Base-by-base conservation (phyloP, 148 eudicot genomes). In the Fagopyrum homotropicum region DNA sequence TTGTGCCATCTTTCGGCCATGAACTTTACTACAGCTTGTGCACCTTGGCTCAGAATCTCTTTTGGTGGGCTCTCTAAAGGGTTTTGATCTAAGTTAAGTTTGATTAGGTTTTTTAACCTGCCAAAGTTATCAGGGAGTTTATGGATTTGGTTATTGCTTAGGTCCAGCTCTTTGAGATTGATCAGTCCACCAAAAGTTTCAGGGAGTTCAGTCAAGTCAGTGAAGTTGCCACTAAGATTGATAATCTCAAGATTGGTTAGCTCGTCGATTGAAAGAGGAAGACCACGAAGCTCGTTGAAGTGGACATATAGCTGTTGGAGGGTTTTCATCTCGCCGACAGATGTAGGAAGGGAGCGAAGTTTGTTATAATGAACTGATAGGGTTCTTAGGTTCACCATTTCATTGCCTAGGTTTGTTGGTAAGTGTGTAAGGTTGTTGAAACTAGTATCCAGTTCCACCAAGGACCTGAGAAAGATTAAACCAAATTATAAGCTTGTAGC, bases 91-190 rank as follows among this genome's bases (percentile, higher is more conserved):
- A 95, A 79, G 77, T 89, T 89, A 66, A 95, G 92, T 77, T 87
- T 92, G 50, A 57, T 75, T 81, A 95, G 74, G 61, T 78, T 92
- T 73, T 82, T 84, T 29, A 95, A 90, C 83, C 84, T 85, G 15
- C 96, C 93, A 77, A 95, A 92, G 16, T 91, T 78, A 71, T 82
- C 78, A 8, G 99, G 99, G 73, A 95, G 86, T 50, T 86, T 84
- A 68, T 85, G 97, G 66, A 95, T 90, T 84, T 95, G 97, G 80
- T 95, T 90, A 86, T 95, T 90, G 87, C 97, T 89, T 44, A 95
- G 78, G 77, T 95, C 94, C 1, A 95, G 88, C 74, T 92, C 97
- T 77, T 84, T 89, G 44, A 95, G 89, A 81, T 77, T 92, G 56
- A 78, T 80, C 52, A 95, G 79, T 19, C 87, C 86, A 1, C 97